Evolutionary conservation across 1,284 basidiomycete genomes (phyloP).

Genomic region (Sporisorium graminicola): DNA sequence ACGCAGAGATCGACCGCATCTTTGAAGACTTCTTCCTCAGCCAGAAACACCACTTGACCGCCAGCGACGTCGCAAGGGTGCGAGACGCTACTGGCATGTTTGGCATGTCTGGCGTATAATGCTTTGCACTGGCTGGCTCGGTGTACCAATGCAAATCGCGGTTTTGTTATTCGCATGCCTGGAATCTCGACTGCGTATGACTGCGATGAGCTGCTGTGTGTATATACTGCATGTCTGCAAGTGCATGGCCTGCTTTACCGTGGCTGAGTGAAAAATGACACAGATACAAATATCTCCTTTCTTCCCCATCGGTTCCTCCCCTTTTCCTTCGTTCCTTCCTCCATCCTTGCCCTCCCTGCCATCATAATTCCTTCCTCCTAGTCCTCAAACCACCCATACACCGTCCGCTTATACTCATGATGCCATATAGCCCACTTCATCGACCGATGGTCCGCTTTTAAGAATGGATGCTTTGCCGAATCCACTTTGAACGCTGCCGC

Average conservation of each 20-base stretch:
- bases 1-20: conserved; percentile 63
- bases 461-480: conserved; percentile 26
- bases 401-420: conserved; percentile 43
- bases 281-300: conserved; percentile 8
- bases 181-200: background rate
- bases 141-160: background rate
- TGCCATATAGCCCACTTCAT: conserved; percentile 57
- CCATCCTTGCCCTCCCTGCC: background rate
- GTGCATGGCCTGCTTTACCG: no score
- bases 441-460: conserved; percentile 37
- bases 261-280: background rate
- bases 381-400: conserved; percentile 27
- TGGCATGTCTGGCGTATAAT: conserved; percentile 60
- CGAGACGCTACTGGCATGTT: conserved; percentile 66
- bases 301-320: conserved; percentile 6
- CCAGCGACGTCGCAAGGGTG: conserved; percentile 63
- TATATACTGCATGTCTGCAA: no score
- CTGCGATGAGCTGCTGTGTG: no score
- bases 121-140: background rate
- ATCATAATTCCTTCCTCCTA: background rate
- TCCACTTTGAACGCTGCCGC: conserved; percentile 30
- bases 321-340: background rate
- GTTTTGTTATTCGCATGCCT: no score
- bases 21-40: conserved; percentile 68
- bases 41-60: conserved; percentile 64